Conservation (phyloP, 129 eudicot genomes). For the Saussurea involucrata region DNA sequence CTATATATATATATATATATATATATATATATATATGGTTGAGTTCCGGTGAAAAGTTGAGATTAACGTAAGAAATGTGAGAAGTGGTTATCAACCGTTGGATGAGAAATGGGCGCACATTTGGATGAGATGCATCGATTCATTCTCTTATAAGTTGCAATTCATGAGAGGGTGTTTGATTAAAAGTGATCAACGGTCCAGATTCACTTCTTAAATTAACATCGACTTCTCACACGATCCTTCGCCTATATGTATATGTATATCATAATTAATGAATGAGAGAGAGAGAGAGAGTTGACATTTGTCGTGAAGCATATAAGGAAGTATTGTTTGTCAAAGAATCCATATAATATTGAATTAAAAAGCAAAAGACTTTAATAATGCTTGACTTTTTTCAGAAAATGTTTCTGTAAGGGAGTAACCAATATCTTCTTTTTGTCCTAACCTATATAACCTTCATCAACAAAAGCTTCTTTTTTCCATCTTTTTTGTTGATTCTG, state of each 20-base stretch:
- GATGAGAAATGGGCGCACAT: too few species aligned
- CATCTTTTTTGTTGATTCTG: background rate
- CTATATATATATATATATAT: too few species aligned
- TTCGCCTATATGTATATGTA: background rate
- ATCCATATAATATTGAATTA: conserved; percentile 39
- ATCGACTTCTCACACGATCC: too few species aligned
- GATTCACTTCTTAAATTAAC: too few species aligned
- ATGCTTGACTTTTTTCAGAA: conserved; percentile 46
- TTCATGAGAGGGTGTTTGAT: too few species aligned
- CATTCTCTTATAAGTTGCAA: too few species aligned
- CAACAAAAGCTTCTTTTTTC: background rate
- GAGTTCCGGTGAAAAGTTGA: too few species aligned
- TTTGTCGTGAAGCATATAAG: conserved; percentile 39
- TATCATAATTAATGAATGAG: background rate
- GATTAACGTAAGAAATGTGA: too few species aligned
- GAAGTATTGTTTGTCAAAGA: conserved; percentile 78
- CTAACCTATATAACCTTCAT: conserved; percentile 4
- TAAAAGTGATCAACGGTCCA: too few species aligned
- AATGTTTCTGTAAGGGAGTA: conserved; percentile 23
- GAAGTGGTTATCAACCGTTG: too few species aligned
- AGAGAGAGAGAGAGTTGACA: conserved; percentile 49
- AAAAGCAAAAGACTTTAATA: conserved; percentile 36
- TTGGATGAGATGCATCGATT: too few species aligned
- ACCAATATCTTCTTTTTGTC: conserved; percentile 62
- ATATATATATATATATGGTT: too few species aligned